Conservation (phyloP, 2,329 filamentous ascomycete species). For the Aspergillus puulaauensis region DNA sequence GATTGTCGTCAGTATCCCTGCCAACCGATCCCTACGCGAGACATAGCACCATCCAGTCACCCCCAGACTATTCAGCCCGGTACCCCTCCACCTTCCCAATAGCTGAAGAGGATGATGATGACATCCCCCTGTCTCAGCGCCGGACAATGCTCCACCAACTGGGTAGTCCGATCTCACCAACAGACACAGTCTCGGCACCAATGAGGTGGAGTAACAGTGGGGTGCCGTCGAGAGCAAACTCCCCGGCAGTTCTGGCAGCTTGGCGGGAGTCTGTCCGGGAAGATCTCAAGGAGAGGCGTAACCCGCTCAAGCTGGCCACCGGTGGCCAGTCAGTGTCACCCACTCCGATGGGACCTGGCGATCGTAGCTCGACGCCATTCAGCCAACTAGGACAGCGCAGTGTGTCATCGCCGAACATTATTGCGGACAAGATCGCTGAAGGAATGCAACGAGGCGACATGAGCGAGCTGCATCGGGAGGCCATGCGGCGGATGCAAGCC, state of each 20-base stretch:
- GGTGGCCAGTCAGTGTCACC: slow-evolving; percentile 16
- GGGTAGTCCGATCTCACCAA: slow-evolving; percentile 46
- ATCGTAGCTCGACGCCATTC: slow-evolving; percentile 55
- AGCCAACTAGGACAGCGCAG: slow-evolving; percentile 57
- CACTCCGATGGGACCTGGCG: slow-evolving; percentile 16
- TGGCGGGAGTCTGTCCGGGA: slow-evolving; percentile 67
- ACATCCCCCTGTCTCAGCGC: slow-evolving; percentile 70
- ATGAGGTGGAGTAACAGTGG: slow-evolving; percentile 13
- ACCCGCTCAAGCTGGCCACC: slow-evolving; percentile 27
- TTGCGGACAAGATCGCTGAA: slow-evolving; percentile 66
- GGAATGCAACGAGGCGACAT: slow-evolving; percentile 75
- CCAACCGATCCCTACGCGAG: slow-evolving; percentile 31
- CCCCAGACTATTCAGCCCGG: slow-evolving; percentile 16
- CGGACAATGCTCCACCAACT: slow-evolving; percentile 61
- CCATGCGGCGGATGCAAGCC: slow-evolving; percentile 76
- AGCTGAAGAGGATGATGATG: slow-evolving; percentile 60
- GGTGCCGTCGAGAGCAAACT: slow-evolving; percentile 17
- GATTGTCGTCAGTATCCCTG: slow-evolving; percentile 38
- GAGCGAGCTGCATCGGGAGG: slow-evolving; percentile 73
- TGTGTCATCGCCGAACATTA: slow-evolving; percentile 55
- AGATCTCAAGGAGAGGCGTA: slow-evolving; percentile 51
- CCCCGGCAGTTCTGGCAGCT: slow-evolving; percentile 60
- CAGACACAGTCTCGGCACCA: slow-evolving; percentile 42
- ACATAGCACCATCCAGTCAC: slow-evolving; percentile 27
- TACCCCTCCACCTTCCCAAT: slow-evolving; percentile 22